Evolutionary conservation across 2,329 filamentous ascomycete genomes (phyloP).

Genomic region (Claviceps arundinis): DNA sequence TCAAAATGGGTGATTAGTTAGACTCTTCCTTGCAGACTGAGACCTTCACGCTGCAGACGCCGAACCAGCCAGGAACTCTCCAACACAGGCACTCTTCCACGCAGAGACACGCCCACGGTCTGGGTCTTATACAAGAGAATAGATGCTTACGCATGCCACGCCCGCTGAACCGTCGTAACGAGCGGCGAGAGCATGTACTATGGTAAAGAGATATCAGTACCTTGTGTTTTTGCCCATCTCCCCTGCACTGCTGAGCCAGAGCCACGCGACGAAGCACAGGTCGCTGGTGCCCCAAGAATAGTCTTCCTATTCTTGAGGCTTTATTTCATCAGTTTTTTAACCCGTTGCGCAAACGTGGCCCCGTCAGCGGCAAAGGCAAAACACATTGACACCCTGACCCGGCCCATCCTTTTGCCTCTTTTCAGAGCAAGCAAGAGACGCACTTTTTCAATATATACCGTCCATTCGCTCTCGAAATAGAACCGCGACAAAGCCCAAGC

Average conservation of each 20-base stretch:
- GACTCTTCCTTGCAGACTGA: constrained; percentile 1
- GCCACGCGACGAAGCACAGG: constrained; percentile 5
- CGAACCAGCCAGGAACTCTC: neutral
- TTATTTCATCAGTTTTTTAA: neutral
- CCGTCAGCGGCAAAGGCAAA: neutral
- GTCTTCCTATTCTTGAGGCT: constrained; percentile 2
- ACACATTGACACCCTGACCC: neutral
- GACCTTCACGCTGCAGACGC: neutral
- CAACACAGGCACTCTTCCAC: constrained; percentile 3
- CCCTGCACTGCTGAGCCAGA: constrained; percentile 4
- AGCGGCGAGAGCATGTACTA: constrained; percentile 5
- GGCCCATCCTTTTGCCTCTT: neutral
- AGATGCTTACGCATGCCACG: neutral
- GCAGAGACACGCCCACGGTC: constrained; percentile 1
- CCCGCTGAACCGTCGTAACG: neutral
- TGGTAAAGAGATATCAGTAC: constrained; percentile 3
- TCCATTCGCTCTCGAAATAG: neutral
- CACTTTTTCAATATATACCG: no score
- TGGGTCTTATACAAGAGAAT: neutral
- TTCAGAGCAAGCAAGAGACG: neutral
- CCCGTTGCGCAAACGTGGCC: neutral
- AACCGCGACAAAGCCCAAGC: neutral
- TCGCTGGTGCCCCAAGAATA: neutral
- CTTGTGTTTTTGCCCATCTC: constrained; percentile 1
- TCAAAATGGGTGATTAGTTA: neutral